Base-by-base conservation (phyloP, 805 yeast species). In the Myxozyma mucilagina region DNA sequence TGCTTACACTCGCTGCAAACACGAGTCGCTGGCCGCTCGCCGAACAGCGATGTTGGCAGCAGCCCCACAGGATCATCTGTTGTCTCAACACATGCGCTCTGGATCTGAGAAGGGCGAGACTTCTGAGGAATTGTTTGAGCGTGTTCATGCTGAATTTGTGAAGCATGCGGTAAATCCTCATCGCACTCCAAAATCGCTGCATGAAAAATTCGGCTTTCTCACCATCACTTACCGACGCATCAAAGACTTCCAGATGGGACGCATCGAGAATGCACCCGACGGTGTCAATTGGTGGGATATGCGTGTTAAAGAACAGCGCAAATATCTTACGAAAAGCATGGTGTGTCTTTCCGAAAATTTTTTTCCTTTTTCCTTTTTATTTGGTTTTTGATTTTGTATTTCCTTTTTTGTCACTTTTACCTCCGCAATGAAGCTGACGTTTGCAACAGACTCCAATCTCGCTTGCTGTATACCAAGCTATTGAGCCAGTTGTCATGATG, bases 131-230 rank as follows among this genome's bases (percentile, higher is more conserved):
- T 18, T 60, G 31, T 60, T 60, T 41, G 63, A 60, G n/a, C 18
- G 59, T 10, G 57, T 60, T 3, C 60, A 60, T 32, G 47, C 57
- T 5, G 57, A 45, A 43, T 60, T 60, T 38, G 45, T 60, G 7
- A 39, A 34, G 47, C 18, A 36, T 20, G 63, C 63, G 7, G 43
- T 51, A 32, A 60, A 60, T 38, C 48, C 57, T 7, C 53, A 60
- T n/a, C 55, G 63, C 39, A 60, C 63, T 16, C 52, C 63, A 38
- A 60, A 60, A 50, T 55, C 60, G 39, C 14, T 60, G 24, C 57
- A 60, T 20, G 63, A 60, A 39, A 60, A 60, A 36, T 60, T 60
- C n/a, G 63, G 63, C 20, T 60, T 60, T 34, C 49, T 60, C 42
- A 52, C 60, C 13, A 36, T 49, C 20, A 60, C 63, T 24, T 60